Base-by-base conservation (phyloP, 108 stramenopile species). In the Discostella stelligeroides region DNA sequence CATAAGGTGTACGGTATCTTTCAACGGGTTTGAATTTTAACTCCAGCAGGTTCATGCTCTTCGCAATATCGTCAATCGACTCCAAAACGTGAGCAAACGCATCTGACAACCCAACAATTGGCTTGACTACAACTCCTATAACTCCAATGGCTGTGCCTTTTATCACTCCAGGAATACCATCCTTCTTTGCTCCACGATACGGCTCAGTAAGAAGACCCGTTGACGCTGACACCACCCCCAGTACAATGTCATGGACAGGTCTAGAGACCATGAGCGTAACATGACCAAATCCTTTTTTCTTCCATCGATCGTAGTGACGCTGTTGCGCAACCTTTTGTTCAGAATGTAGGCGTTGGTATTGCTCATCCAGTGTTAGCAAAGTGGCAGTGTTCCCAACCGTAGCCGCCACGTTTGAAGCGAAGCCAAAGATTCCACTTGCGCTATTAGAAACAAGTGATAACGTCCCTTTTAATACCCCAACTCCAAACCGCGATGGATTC, bases 401-500 rank as follows among this genome's bases (percentile, higher is more conserved):
- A n/a, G 86, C 83, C 10, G 83, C 86, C 9, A 80, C 2, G 49
- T 75, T 88, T 13, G 92, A 86, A 1, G 83, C 68, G 60, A 96
- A 95, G 8, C 95, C 94, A 69, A 97, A 94, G 18, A 97, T 76
- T 9, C 96, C 98, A 65, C 91, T 94, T 15, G 95, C 73, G 43
- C 90, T 92, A 70, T 98, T 92, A 10, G 93, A 92, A 47, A 97
- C 88, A 17, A 98, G 82, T 9, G 96, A 97, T 10, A 97, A 60
- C 21, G 96, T 96, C 43, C 98, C 98, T 72, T 97, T 97, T 21
- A 90, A 86, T 7, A 98, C 90, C 0, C 96, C 98, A 49, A 95
- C 82, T 9, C 96, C 96, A 51, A 98, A 79, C 41, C 85, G 73
- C 34, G 88, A 88, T 12, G 96, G 95, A 50, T 95, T 88, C 54